Evolutionary conservation across 805 yeast species (phyloP), one percentile per base, ranked within the genome.

Genomic region (Kodamaea restingae): DNA sequence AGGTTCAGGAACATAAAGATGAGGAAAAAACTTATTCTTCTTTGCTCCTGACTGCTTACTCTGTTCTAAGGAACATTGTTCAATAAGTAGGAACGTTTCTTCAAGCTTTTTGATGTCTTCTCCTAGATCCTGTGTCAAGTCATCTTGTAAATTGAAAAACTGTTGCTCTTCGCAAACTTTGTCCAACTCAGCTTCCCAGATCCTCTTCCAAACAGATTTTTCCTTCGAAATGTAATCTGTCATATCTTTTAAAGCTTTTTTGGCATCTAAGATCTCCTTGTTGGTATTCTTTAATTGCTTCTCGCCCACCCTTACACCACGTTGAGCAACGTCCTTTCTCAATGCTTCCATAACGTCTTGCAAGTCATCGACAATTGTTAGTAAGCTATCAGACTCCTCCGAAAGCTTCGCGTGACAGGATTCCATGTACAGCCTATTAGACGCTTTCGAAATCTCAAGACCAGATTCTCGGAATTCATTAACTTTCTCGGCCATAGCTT

Each of bases 101-200:
- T 71, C 70, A 1, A 95, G 93, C 50, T 80, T 83, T 17, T 73
- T 75, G 22, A 93, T 61, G 61, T 93, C 99, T 45, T 87, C 93
- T 30, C 74, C 76, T 46, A 93, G 63, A 54, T 91, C 95, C 21
- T 70, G 71, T 1, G 87, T 77, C 39, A 95, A 73, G 44, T 87
- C 95, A 51, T 88, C 96, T 59, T 91, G 97, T 14, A 88, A 72
- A 40, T 85, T 85, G 63, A 90, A 79, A 58, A 88, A 88, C 48
- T 91, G 95, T 58, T 93, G 98, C 54, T 90, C 97, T 52, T 88
- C 95, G 47, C 95, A 84, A 10, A 93, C 91, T 26, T 82, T 81
- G 44, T 88, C 93, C 40, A 93, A 72, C 55, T 88, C 96, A 4
- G 81, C 67, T 55, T 90, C 96, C 97, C 98, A 91, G 7, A 87